These are phyloP conservation scores for Apophysomyces ossiformis DNA, from an alignment of 371 early-diverging fungal species.

Conservation along the genomic window DNA sequence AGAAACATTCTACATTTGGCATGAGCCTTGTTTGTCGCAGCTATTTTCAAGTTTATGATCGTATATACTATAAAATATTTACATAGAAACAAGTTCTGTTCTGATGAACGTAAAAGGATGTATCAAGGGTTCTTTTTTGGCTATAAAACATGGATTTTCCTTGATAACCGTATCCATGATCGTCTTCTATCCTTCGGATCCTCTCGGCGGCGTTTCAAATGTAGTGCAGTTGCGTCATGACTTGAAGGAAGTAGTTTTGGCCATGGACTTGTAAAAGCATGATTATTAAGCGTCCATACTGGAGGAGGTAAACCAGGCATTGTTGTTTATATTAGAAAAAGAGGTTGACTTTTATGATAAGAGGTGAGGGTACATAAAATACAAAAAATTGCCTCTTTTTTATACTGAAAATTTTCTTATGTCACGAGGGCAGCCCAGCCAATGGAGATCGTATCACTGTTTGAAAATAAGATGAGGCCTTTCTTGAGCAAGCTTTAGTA, in stretches of 20 bases:
- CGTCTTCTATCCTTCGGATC: neutral
- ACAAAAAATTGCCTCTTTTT: neutral
- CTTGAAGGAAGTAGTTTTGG: neutral
- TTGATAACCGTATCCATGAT: slow-evolving; percentile 1
- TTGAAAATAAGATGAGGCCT: slow-evolving; percentile 34
- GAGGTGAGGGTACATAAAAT: neutral
- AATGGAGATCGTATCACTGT: slow-evolving; percentile 5
- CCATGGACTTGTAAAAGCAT: neutral
- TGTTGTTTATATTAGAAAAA: neutral
- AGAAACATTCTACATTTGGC: too few species aligned
- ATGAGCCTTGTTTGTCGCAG: too few species aligned
- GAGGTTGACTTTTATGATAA: neutral
- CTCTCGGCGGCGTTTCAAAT: neutral
- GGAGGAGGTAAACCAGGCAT: slow-evolving; percentile 11
- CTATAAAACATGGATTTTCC: neutral
- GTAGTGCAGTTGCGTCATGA: neutral
- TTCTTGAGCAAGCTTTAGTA: slow-evolving; percentile 37
- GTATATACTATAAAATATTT: neutral
- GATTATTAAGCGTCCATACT: neutral
- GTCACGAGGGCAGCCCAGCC: neutral
- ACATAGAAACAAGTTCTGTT: neutral
- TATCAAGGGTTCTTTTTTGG: too few species aligned
- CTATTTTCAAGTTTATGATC: too few species aligned
- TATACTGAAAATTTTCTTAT: neutral
- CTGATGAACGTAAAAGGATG: neutral